phyloP scores from a whole-genome alignment of 1,139 yeast genomes.

The Kodamaea suecica region DNA sequence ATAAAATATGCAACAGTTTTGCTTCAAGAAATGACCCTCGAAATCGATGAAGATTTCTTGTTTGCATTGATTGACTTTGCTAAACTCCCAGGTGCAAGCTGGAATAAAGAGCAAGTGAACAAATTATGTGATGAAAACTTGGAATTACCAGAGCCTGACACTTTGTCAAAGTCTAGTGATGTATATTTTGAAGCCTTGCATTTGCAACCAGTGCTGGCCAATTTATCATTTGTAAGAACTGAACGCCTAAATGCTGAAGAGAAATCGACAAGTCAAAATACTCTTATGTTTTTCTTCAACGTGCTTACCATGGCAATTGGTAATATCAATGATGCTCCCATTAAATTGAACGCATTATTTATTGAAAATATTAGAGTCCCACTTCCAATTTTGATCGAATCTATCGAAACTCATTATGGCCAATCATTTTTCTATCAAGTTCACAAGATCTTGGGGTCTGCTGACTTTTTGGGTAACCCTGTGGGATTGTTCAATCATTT shows the following conservation, averaged over 20 bases:
- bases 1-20: slow-evolving; percentile 88
- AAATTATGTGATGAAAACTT: slow-evolving; percentile 61
- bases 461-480: slow-evolving; percentile 94
- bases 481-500: slow-evolving; percentile 92
- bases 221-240: slow-evolving; percentile 88
- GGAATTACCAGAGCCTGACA: slow-evolving; percentile 68
- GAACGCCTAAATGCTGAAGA: slow-evolving; percentile 68
- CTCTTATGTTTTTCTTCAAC: slow-evolving; percentile 74
- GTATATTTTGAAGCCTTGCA: slow-evolving; percentile 90
- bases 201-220: slow-evolving; percentile 85
- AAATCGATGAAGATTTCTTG: slow-evolving; percentile 90
- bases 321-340: slow-evolving; percentile 95
- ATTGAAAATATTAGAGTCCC: slow-evolving; percentile 91
- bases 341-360: slow-evolving; percentile 78
- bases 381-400: slow-evolving; percentile 64
- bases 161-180: slow-evolving; percentile 61
- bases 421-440: slow-evolving; percentile 91
- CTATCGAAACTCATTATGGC: slow-evolving; percentile 81
- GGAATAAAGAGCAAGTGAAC: slow-evolving; percentile 53
- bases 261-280: slow-evolving; percentile 55
- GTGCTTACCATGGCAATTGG: slow-evolving; percentile 96
- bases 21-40: slow-evolving; percentile 87
- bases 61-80: slow-evolving; percentile 79
- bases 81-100: slow-evolving; percentile 66
- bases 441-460: slow-evolving; percentile 92